phyloP scores from a whole-genome alignment of 2,329 filamentous ascomycete genomes.

The Alternaria metachromatica region DNA sequence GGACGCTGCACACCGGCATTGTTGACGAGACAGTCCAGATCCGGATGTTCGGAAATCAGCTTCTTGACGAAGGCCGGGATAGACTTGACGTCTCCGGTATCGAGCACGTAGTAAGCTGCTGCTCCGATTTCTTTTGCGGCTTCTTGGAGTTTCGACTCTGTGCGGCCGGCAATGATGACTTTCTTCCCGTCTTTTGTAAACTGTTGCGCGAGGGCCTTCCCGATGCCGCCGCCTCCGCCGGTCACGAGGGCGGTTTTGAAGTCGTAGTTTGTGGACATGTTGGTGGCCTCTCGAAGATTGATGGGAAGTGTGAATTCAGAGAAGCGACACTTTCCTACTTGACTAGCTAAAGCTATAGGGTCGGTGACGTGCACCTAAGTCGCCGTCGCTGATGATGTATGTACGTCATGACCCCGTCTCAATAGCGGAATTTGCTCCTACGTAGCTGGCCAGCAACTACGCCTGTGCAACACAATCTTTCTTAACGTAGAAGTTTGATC shows the following conservation, averaged over 20 bases:
- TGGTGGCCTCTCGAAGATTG: no score
- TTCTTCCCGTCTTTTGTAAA: conserved; percentile 56
- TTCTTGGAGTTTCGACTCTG: conserved; percentile 59
- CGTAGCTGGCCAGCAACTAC: neutral
- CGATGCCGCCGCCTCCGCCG: conserved; percentile 61
- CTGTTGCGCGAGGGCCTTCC: conserved; percentile 57
- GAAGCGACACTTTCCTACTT: neutral
- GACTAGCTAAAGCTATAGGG: neutral
- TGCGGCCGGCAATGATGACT: conserved; percentile 62
- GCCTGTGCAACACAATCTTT: neutral
- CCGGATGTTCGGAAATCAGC: conserved; percentile 58
- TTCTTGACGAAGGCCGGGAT: conserved; percentile 56
- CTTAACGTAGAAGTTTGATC: neutral
- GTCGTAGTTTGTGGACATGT: conserved; percentile 35
- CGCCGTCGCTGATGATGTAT: neutral
- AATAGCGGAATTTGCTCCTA: neutral
- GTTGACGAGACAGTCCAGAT: conserved; percentile 65
- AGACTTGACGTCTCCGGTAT: conserved; percentile 56
- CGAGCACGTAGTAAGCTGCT: conserved; percentile 59
- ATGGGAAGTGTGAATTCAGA: no score
- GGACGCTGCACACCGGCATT: conserved; percentile 66
- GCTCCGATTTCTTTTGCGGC: conserved; percentile 55
- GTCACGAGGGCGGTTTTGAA: conserved; percentile 55
- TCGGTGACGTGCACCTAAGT: neutral
- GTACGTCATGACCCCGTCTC: neutral